These are phyloP conservation scores for Casuarina equisetifolia DNA, from an alignment of 306 rosid genomes.

Conservation along the genomic window DNA sequence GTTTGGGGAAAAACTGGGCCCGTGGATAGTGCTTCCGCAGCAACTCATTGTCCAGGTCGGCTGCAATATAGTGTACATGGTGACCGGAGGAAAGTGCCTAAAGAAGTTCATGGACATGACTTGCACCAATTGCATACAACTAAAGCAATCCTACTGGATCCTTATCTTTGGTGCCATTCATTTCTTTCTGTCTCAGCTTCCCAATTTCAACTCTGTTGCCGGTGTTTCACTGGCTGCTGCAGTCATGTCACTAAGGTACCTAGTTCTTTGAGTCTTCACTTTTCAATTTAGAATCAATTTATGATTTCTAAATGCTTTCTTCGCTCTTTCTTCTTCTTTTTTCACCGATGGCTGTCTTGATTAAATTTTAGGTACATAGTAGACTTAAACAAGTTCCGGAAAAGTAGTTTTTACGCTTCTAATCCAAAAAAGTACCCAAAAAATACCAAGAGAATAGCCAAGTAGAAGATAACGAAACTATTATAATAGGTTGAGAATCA, in stretches of 20 bases:
- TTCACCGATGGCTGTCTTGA: not conserved
- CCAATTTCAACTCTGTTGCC: constrained; percentile 90
- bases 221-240: constrained; percentile 96
- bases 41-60: constrained; percentile 91
- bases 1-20: constrained; percentile 80
- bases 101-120: constrained; percentile 86
- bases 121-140: constrained; percentile 69
- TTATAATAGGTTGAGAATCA: constrained; percentile 10
- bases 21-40: constrained; percentile 89
- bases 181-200: constrained; percentile 92
- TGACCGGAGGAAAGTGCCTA: constrained; percentile 86
- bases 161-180: constrained; percentile 78
- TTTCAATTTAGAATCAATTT: not conserved
- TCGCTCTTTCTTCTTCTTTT: constrained; percentile 5
- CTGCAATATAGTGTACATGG: constrained; percentile 90
- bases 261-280: not conserved
- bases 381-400: not conserved
- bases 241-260: constrained; percentile 79
- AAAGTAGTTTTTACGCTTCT: constrained; percentile 25
- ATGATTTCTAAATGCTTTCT: constrained; percentile 3
- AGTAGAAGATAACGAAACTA: not conserved
- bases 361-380: not conserved
- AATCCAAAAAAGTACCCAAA: constrained; percentile 3
- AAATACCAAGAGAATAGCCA: constrained; percentile 4
- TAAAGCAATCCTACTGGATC: constrained; percentile 84